Evolutionary conservation across 2,329 filamentous ascomycete genomes (phyloP).

Genomic region (Paecilomyces formosus): DNA sequence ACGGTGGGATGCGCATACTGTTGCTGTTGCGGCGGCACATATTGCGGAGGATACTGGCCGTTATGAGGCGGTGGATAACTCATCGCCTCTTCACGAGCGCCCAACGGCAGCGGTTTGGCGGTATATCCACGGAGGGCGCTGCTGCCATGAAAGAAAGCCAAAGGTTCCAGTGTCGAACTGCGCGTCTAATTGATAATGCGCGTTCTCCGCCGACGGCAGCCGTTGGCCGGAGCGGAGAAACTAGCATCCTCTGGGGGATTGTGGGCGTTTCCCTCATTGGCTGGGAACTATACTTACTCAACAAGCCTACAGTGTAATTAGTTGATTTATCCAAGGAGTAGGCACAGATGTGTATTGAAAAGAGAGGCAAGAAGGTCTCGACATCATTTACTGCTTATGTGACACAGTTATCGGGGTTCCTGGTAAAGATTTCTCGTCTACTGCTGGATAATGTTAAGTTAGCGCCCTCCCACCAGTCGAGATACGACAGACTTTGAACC

Average conservation of each 20-base stretch:
- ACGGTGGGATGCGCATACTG: constrained; percentile 19
- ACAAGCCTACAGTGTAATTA: constrained; percentile 8
- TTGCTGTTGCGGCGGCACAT: constrained; percentile 24
- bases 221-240: constrained; percentile 8
- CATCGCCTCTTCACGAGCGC: constrained; percentile 27
- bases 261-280: background rate
- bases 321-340: constrained; percentile 4
- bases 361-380: constrained; percentile 4
- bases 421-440: background rate
- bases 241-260: constrained; percentile 1
- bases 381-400: constrained; percentile 1
- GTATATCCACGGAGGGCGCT: constrained; percentile 5
- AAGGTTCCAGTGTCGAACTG: background rate
- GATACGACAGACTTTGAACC: constrained; percentile 7
- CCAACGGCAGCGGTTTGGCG: background rate
- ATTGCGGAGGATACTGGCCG: constrained; percentile 32
- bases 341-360: constrained; percentile 5
- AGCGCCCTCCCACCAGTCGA: constrained; percentile 9
- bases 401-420: background rate
- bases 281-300: background rate
- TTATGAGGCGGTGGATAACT: constrained; percentile 34
- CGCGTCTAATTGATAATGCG: background rate
- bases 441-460: constrained; percentile 4
- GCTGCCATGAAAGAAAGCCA: background rate
- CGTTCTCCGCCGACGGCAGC: background rate